Percentiles rank a stretch among this genome's conserved stretches.
These are phyloP conservation scores for Debaryomyces fabryi DNA, from an alignment of 1,139 yeast genomes.

Conservation along the genomic window DNA sequence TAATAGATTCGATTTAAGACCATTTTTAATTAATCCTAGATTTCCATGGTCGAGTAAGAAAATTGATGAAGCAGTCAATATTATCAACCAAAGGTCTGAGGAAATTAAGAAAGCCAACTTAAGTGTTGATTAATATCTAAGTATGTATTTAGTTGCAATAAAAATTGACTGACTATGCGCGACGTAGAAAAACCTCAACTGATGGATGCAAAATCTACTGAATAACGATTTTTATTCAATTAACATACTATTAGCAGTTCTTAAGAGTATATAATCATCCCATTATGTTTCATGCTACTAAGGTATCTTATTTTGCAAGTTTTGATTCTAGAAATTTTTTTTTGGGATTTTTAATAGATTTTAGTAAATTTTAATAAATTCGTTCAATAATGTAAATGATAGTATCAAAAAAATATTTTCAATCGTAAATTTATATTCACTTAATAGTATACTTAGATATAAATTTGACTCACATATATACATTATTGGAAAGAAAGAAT, in stretches of 20 bases:
- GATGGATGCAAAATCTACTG: conserved; percentile 1
- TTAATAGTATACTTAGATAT: not conserved
- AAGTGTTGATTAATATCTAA: conserved; percentile 31
- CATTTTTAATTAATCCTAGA: conserved; percentile 88
- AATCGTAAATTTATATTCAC: not conserved
- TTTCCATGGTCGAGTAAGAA: conserved; percentile 89
- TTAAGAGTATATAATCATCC: not conserved
- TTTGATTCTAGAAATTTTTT: not conserved
- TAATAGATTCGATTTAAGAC: conserved; percentile 91
- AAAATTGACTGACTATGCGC: not conserved
- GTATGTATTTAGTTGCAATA: not conserved
- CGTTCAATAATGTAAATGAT: not conserved
- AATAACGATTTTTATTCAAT: not conserved
- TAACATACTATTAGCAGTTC: not conserved
- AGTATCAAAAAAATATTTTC: not conserved
- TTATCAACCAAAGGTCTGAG: conserved; percentile 44
- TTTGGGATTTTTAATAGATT: not conserved
- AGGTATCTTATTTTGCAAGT: not conserved
- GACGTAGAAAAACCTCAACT: not conserved
- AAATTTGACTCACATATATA: not conserved
- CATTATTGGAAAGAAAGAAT: not conserved
- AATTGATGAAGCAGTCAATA: conserved; percentile 73
- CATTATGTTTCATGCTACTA: not conserved
- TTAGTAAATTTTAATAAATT: not conserved
- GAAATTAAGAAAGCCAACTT: conserved; percentile 26